Percentiles rank a stretch among this genome's conserved stretches.
Evolutionary conservation across 2,329 filamentous ascomycete species (phyloP).

Genomic region (Calcarisporium arbuscula): DNA sequence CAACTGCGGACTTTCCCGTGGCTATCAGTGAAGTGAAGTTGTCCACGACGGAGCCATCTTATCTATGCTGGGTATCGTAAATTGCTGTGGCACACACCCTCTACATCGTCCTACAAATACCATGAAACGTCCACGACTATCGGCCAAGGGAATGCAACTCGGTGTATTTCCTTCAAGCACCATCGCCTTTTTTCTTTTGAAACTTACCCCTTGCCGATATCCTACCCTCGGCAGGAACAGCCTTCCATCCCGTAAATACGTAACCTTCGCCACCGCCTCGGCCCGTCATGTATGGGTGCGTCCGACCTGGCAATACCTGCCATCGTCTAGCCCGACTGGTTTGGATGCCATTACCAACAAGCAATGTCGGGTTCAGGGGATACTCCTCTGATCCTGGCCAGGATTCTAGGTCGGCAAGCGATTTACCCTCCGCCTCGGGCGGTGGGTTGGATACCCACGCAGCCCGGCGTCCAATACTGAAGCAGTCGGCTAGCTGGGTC

Average conservation of each 20-base stretch:
- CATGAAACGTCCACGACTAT: neutral
- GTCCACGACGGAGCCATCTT: neutral
- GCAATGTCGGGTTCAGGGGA: constrained; percentile 76
- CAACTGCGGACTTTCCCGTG: no score
- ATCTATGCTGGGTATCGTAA: no score
- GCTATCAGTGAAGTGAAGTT: no score
- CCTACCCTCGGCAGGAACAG: constrained; percentile 70
- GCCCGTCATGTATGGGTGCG: constrained; percentile 90
- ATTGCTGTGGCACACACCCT: no score
- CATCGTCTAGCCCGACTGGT: constrained; percentile 71
- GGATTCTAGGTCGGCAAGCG: constrained; percentile 42
- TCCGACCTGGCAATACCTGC: constrained; percentile 88
- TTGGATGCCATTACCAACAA: constrained; percentile 76
- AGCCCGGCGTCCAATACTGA: constrained; percentile 70
- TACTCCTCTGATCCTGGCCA: constrained; percentile 68
- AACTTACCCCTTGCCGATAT: constrained; percentile 79
- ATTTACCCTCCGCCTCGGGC: constrained; percentile 36
- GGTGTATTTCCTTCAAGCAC: constrained; percentile 20
- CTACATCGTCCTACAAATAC: no score
- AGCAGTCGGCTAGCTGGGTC: constrained; percentile 71
- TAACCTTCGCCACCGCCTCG: constrained; percentile 86
- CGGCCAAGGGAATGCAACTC: constrained; percentile 9
- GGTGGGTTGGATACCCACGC: constrained; percentile 61
- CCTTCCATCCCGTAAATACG: constrained; percentile 75
- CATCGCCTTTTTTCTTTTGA: constrained; percentile 61